These are phyloP conservation scores for Aquanectria penicillioides DNA, from an alignment of 2,329 filamentous ascomycete species.

Conservation along the genomic window DNA sequence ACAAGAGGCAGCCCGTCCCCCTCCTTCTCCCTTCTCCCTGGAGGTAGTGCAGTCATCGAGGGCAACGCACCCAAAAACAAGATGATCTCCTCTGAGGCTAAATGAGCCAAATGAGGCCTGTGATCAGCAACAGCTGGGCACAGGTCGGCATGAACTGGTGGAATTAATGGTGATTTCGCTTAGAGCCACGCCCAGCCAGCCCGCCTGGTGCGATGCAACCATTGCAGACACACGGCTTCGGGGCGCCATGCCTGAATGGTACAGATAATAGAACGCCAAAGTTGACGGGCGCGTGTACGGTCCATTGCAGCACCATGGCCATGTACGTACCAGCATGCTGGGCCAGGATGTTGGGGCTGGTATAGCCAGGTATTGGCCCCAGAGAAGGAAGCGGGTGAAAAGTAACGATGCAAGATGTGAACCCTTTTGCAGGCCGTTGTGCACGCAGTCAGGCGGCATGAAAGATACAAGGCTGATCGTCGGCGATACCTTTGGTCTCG, in stretches of 20 bases:
- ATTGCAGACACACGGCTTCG: conserved; percentile 10
- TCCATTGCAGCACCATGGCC: neutral
- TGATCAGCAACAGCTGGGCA: conserved; percentile 6
- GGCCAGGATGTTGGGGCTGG: neutral
- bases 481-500: conserved; percentile 19
- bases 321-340: neutral
- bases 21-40: no score
- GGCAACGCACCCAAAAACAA: conserved; percentile 2
- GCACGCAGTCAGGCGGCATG: conserved; percentile 24
- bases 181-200: conserved; percentile 24
- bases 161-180: conserved; percentile 34
- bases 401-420: conserved; percentile 26
- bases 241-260: conserved; percentile 18
- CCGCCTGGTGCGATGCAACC: conserved; percentile 21
- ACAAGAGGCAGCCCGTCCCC: conserved; percentile 13
- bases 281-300: conserved; percentile 4
- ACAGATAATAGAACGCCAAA: conserved; percentile 14
- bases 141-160: conserved; percentile 27
- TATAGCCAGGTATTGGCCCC: conserved; percentile 8
- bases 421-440: conserved; percentile 26
- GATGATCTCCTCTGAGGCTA: neutral
- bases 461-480: conserved; percentile 23
- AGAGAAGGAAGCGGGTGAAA: conserved; percentile 10
- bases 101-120: neutral
- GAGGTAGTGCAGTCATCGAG: neutral